Evolutionary conservation across 2,329 filamentous ascomycete species (phyloP).

Genomic region (Purpureocillium lavendulum): DNA sequence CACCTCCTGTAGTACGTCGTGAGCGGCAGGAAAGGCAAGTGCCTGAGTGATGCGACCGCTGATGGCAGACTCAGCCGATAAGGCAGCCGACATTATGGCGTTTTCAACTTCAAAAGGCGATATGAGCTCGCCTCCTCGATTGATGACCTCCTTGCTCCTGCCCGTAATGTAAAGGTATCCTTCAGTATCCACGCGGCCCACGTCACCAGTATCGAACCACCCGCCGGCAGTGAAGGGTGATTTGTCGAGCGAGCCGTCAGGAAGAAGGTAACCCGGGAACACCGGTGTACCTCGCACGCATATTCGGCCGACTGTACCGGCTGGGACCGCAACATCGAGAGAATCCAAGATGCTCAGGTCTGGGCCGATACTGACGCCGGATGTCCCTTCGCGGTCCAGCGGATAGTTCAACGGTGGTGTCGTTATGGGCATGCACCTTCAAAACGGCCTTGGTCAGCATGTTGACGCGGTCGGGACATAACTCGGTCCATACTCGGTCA

Average conservation of each 20-base stretch:
- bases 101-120: slow-evolving; percentile 52
- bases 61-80: slow-evolving; percentile 30
- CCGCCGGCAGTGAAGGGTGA: slow-evolving; percentile 37
- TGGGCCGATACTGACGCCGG: slow-evolving; percentile 41
- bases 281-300: slow-evolving; percentile 42
- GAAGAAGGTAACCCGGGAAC: slow-evolving; percentile 39
- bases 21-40: slow-evolving; percentile 43
- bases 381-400: slow-evolving; percentile 44
- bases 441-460: not conserved
- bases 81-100: slow-evolving; percentile 39
- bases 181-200: slow-evolving; percentile 41
- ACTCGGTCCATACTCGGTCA: slow-evolving; percentile 39
- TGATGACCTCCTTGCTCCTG: slow-evolving; percentile 48
- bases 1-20: slow-evolving; percentile 47
- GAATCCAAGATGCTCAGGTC: slow-evolving; percentile 41
- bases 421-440: slow-evolving; percentile 47
- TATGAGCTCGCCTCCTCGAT: slow-evolving; percentile 50
- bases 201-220: slow-evolving; percentile 48
- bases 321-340: slow-evolving; percentile 19
- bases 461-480: not conserved
- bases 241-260: slow-evolving; percentile 32
- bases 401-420: slow-evolving; percentile 44
- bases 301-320: slow-evolving; percentile 35
- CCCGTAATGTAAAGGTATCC: slow-evolving; percentile 47
- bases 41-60: slow-evolving; percentile 37